Percentiles rank a stretch among this genome's conserved stretches.
phyloP scores from a whole-genome alignment of 2,329 filamentous ascomycete species.

The Fusarium veterinarium region DNA sequence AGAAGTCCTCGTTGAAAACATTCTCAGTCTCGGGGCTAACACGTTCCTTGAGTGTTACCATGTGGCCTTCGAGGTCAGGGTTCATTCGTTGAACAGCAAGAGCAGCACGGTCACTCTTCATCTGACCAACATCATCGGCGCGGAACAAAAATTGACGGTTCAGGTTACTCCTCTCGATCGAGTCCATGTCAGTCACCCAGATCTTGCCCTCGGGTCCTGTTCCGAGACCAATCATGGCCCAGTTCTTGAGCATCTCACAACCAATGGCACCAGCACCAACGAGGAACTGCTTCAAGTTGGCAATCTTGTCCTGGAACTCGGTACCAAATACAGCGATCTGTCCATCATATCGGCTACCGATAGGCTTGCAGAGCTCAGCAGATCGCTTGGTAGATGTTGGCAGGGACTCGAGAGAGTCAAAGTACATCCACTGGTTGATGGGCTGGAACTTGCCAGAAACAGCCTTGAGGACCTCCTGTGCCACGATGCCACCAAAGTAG shows the following conservation, averaged over 20 bases:
- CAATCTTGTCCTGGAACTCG: constrained; percentile 93
- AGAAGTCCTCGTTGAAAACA: constrained; percentile 94
- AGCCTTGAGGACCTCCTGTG: constrained; percentile 95
- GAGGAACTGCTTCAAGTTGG: constrained; percentile 90
- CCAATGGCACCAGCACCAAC: constrained; percentile 97
- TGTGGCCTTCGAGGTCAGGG: constrained; percentile 87
- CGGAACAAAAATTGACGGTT: constrained; percentile 98
- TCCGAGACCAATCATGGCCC: constrained; percentile 97
- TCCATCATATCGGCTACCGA: constrained; percentile 89
- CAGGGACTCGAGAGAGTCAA: constrained; percentile 96
- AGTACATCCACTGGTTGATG: constrained; percentile 96
- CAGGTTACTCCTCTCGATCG: constrained; percentile 98
- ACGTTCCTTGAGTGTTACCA: constrained; percentile 85
- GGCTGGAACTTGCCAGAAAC: constrained; percentile 98
- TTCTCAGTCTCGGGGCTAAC: constrained; percentile 93
- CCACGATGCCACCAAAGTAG: constrained; percentile 92
- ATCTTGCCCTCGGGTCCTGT: constrained; percentile 91
- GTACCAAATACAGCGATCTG: constrained; percentile 96
- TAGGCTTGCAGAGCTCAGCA: constrained; percentile 88
- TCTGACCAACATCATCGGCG: constrained; percentile 88
- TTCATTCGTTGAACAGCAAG: constrained; percentile 95
- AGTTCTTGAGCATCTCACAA: constrained; percentile 99
- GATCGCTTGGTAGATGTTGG: constrained; percentile 79
- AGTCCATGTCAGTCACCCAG: constrained; percentile 95
- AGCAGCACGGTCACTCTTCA: constrained; percentile 96